phyloP scores from a whole-genome alignment of 805 yeast genomes.

The Phaffomyces opuntiae region DNA sequence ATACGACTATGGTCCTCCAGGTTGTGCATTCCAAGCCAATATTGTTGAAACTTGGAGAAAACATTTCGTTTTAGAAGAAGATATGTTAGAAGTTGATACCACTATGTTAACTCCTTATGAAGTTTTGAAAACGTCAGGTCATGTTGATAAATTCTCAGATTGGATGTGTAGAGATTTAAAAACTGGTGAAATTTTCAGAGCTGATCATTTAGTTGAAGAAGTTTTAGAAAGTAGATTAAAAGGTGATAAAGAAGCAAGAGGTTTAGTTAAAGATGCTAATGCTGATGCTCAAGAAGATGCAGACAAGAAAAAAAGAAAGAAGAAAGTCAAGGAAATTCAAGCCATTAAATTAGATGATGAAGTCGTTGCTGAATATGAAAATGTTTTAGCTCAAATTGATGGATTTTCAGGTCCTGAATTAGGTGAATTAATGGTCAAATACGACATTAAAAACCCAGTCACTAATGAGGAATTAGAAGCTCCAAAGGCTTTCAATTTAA shows the following conservation, averaged over 20 bases:
- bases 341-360: conserved; percentile 80
- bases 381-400: conserved; percentile 86
- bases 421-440: conserved; percentile 79
- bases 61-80: conserved; percentile 95
- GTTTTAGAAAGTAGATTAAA: conserved; percentile 92
- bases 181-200: conserved; percentile 97
- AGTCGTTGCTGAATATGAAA: conserved; percentile 74
- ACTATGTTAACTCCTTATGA: conserved; percentile 98
- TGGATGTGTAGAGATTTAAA: conserved; percentile 97
- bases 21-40: conserved; percentile 97
- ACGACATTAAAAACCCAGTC: conserved; percentile 85
- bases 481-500: conserved; percentile 92
- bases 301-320: conserved; percentile 88
- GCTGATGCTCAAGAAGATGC: conserved; percentile 61
- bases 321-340: conserved; percentile 93
- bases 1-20: conserved; percentile 99
- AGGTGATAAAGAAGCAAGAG: conserved; percentile 97
- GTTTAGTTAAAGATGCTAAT: conserved; percentile 46
- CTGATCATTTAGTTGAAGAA: conserved; percentile 97
- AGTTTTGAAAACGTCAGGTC: conserved; percentile 97
- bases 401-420: conserved; percentile 90
- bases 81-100: conserved; percentile 97
- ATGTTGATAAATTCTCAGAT: conserved; percentile 97
- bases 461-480: conserved; percentile 81
- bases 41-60: conserved; percentile 94